Conservation (phyloP, 1,284 basidiomycete species). For the Ceratobasidium sp. region DNA sequence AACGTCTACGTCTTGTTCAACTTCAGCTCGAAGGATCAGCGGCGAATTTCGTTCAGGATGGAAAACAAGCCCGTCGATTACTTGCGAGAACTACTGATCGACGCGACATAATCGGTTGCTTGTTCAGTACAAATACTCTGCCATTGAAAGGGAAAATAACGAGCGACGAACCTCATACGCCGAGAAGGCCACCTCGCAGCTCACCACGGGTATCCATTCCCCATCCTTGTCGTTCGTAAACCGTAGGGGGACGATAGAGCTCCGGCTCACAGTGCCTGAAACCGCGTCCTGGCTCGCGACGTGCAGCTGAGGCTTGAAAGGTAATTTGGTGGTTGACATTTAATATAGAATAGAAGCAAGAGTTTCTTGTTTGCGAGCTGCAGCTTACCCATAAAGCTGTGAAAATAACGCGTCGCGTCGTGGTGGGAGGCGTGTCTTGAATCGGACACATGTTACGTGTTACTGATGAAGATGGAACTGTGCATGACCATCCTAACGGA, state of each 20-base stretch:
- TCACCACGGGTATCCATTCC: constrained; percentile 9
- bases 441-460: too few species aligned
- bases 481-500: too few species aligned
- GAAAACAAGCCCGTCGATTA: constrained; percentile 73
- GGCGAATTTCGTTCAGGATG: constrained; percentile 89
- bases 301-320: constrained; percentile 9
- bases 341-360: background rate
- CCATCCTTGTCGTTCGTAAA: background rate
- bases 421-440: too few species aligned
- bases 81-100: constrained; percentile 71
- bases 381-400: too few species aligned
- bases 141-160: background rate
- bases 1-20: constrained; percentile 63
- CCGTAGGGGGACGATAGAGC: constrained; percentile 5
- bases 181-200: constrained; percentile 13
- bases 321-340: constrained; percentile 1
- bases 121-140: too few species aligned
- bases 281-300: constrained; percentile 7
- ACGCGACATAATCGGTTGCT: background rate
- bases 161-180: background rate
- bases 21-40: constrained; percentile 82
- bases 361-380: too few species aligned
- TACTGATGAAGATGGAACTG: too few species aligned
- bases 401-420: too few species aligned
- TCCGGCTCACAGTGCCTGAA: background rate